These are phyloP conservation scores for Sarocladium brachiariae DNA, from an alignment of 2,329 filamentous ascomycete species.

Conservation along the genomic window DNA sequence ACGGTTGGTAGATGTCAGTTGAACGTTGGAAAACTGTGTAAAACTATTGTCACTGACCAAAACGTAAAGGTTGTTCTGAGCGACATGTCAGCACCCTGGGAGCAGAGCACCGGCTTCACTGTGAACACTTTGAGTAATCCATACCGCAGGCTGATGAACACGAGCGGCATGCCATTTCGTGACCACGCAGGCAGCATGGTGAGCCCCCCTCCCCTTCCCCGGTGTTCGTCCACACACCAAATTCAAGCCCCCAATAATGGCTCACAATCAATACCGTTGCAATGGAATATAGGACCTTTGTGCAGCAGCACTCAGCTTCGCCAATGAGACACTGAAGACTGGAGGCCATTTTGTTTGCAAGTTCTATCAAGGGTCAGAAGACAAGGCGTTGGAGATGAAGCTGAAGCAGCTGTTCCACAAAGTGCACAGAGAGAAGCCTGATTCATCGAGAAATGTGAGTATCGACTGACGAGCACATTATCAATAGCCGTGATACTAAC, in stretches of 20 bases:
- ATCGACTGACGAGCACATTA: conserved; percentile 13
- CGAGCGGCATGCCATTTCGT: conserved; percentile 75
- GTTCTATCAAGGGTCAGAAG: conserved; percentile 88
- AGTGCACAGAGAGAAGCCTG: conserved; percentile 84
- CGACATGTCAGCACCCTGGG: conserved; percentile 99
- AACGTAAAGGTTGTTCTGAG: conserved; percentile 70
- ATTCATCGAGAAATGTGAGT: conserved; percentile 76
- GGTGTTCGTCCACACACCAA: background rate
- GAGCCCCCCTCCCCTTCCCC: background rate
- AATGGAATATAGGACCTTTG: conserved; percentile 72
- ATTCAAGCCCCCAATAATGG: too few species aligned
- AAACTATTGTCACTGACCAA: too few species aligned
- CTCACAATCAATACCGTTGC: background rate
- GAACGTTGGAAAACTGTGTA: too few species aligned
- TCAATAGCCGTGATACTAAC: background rate
- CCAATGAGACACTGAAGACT: conserved; percentile 71
- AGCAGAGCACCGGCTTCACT: conserved; percentile 69
- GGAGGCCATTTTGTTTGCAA: conserved; percentile 95
- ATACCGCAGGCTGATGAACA: conserved; percentile 99
- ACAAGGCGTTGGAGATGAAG: conserved; percentile 68
- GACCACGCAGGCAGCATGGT: conserved; percentile 97
- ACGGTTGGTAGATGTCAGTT: conserved; percentile 56
- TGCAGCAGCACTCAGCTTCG: conserved; percentile 74
- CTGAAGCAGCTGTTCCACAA: conserved; percentile 71
- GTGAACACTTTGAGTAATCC: conserved; percentile 92